Evolutionary conservation across 1,284 basidiomycete genomes (phyloP), one percentile per base, ranked within the genome.

Genomic region (Microbotryomycetes sp.): DNA sequence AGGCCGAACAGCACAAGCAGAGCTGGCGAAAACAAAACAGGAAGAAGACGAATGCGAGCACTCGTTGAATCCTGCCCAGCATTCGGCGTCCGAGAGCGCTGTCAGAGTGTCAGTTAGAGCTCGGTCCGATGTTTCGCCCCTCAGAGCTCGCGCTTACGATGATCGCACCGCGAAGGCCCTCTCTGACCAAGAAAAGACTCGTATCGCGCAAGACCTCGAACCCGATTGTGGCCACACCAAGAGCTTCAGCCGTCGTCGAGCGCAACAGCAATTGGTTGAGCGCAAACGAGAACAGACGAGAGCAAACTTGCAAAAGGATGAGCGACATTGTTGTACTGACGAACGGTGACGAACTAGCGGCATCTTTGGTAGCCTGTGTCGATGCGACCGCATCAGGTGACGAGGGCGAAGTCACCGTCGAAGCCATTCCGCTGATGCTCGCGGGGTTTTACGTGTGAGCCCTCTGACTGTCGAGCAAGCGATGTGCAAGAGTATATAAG

Each of bases 201-300:
- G 91, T 91, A 64, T 87, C 89, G 41, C 90, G 82, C 28, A 98
- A 75, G 31, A 88, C 81, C 71, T 92, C 90, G 74, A 92, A 88
- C 71, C 91, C 89, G 59, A 92, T 86, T 3, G 87, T 83, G 11
- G 88, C 88, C 0, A 87, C 88, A 5, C 89, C 90, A 71, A 92
- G 96, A 16, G 88, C 87, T 55, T 82, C 82, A 0, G 94, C 92
- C 1, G 89, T 85, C 0, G 88, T 85, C 45, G 93, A 81, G 1
- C 91, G 85, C 50, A 97, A 81, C 5, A 97, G 81, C 7, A 83
- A 80, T 76, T 97, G 91, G 75, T 97, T 97, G 52, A 97, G 81
- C 5, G 80, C 75, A 72, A 96, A 97, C 0, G 94, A 97, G 67
- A 92, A 80, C 5, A 89, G 71, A 0, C 94, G 82, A 35, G 91